These are phyloP conservation scores for Taphrina communis DNA, from an alignment of 1,139 yeast genomes.

Conservation along the genomic window DNA sequence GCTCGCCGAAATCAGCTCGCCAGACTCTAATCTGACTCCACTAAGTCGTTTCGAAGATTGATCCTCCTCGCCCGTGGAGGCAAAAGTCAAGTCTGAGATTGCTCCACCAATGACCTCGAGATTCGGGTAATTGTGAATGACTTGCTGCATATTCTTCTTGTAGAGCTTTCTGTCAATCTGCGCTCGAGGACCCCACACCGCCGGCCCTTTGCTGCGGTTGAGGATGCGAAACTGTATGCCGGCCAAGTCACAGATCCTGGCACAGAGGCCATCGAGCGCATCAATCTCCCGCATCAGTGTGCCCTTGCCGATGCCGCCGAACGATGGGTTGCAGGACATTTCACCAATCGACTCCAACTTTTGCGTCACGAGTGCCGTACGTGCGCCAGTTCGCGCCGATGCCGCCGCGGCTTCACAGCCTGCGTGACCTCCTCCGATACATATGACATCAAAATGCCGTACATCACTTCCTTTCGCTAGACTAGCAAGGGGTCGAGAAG, in stretches of 20 bases:
- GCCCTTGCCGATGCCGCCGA: constrained; percentile 99
- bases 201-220: constrained; percentile 90
- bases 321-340: constrained; percentile 79
- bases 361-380: constrained; percentile 81
- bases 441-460: constrained; percentile 59
- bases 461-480: neutral
- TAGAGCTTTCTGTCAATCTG: constrained; percentile 89
- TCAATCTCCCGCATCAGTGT: constrained; percentile 90
- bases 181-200: constrained; percentile 98
- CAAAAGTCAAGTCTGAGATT: constrained; percentile 81
- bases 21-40: constrained; percentile 78
- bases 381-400: constrained; percentile 79
- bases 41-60: constrained; percentile 57
- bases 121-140: constrained; percentile 63
- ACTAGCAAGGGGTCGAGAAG: neutral
- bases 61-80: constrained; percentile 34
- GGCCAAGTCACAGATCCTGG: constrained; percentile 82
- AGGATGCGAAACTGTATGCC: constrained; percentile 91
- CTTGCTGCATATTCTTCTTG: constrained; percentile 76
- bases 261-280: constrained; percentile 92
- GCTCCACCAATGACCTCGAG: constrained; percentile 71
- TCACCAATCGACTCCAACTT: constrained; percentile 70
- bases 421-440: constrained; percentile 98
- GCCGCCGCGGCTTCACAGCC: constrained; percentile 98
- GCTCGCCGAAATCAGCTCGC: constrained; percentile 63